phyloP scores from a whole-genome alignment of 495 filamentous ascomycete species.

The Penicillium pancosmium region DNA sequence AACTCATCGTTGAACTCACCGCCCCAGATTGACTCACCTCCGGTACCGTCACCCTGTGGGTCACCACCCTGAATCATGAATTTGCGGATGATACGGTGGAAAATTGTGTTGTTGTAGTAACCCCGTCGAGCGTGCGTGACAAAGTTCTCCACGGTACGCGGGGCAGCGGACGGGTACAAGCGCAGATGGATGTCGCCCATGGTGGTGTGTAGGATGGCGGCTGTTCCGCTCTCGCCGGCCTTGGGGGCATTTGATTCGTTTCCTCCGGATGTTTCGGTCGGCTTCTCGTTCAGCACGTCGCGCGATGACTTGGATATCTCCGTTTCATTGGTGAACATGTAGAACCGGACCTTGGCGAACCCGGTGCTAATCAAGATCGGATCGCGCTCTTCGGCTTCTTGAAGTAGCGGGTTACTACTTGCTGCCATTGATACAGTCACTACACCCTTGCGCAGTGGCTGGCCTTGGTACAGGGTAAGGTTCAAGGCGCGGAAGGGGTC shows the following conservation, averaged over 20 bases:
- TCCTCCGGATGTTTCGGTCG: slow-evolving; percentile 42
- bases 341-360: slow-evolving; percentile 89
- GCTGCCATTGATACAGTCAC: slow-evolving; percentile 98
- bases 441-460: slow-evolving; percentile 86
- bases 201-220: slow-evolving; percentile 87
- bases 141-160: slow-evolving; percentile 98
- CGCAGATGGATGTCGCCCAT: slow-evolving; percentile 95
- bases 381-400: slow-evolving; percentile 89
- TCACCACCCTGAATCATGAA: slow-evolving; percentile 98
- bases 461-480: slow-evolving; percentile 91
- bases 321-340: slow-evolving; percentile 94
- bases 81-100: slow-evolving; percentile 95
- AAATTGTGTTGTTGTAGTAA: slow-evolving; percentile 97
- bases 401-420: slow-evolving; percentile 86
- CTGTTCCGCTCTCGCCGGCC: slow-evolving; percentile 67
- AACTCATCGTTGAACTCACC: slow-evolving; percentile 96
- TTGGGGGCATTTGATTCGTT: slow-evolving; percentile 54
- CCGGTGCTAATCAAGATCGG: slow-evolving; percentile 86
- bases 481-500: slow-evolving; percentile 83
- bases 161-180: slow-evolving; percentile 89
- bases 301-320: slow-evolving; percentile 81
- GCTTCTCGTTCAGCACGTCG: slow-evolving; percentile 95
- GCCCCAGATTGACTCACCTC: slow-evolving; percentile 97
- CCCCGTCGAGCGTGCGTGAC: slow-evolving; percentile 83
- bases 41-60: slow-evolving; percentile 91